Evolutionary conservation across 169 alveolate genomes (phyloP).

Genomic region (Cryptosporidium parvum): DNA sequence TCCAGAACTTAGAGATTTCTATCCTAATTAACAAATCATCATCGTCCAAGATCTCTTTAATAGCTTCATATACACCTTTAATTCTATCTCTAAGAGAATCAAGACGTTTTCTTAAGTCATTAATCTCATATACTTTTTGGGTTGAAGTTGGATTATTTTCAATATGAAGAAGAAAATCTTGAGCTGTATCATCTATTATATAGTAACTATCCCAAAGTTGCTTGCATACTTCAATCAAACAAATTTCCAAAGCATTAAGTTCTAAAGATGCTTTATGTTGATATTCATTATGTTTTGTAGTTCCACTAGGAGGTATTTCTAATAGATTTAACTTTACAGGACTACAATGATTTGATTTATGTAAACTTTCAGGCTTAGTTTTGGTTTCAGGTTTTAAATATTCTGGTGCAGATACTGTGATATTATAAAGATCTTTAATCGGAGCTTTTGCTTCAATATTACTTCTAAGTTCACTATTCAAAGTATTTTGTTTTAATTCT

Average conservation of each 20-base stretch:
- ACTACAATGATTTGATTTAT: not conserved
- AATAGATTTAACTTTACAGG: slow-evolving; percentile 5
- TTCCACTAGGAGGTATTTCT: not conserved
- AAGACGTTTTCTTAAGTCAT: slow-evolving; percentile 80
- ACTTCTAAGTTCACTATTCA: not conserved
- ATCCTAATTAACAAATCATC: slow-evolving; percentile 82
- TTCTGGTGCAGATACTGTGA: not conserved
- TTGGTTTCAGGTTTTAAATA: not conserved
- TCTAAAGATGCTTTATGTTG: slow-evolving; percentile 76
- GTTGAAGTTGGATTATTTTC: slow-evolving; percentile 79
- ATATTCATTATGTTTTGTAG: not conserved
- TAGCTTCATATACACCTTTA: slow-evolving; percentile 81
- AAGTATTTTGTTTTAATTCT: not conserved
- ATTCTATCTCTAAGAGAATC: slow-evolving; percentile 79
- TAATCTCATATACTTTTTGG: slow-evolving; percentile 80
- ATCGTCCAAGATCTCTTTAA: slow-evolving; percentile 79
- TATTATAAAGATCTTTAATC: not conserved
- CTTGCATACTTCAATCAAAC: slow-evolving; percentile 80
- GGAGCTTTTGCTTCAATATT: not conserved
- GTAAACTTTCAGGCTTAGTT: not conserved
- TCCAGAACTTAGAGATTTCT: slow-evolving; percentile 82
- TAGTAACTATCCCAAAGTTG: slow-evolving; percentile 79
- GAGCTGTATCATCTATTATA: slow-evolving; percentile 80
- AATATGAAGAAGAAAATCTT: slow-evolving; percentile 77
- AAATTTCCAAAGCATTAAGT: slow-evolving; percentile 80